phyloP scores from a whole-genome alignment of 176 grass and related monocot genomes.

The Sorghum bicolor region DNA sequence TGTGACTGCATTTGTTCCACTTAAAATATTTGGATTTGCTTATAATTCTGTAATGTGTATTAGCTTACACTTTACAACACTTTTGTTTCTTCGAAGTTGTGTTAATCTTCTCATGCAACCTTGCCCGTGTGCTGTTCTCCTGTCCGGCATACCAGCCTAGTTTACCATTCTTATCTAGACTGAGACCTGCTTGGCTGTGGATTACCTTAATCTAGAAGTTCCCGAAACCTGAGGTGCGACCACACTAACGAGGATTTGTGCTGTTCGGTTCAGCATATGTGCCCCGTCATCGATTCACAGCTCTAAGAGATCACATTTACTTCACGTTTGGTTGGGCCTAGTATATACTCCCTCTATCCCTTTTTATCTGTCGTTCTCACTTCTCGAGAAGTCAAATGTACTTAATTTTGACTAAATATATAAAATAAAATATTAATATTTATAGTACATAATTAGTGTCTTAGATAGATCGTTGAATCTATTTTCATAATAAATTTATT shows the following conservation, averaged over 20 bases:
- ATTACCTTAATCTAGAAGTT: not conserved
- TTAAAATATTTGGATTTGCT: constrained; percentile 6
- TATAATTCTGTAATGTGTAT: constrained; percentile 20
- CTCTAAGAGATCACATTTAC: too few relatives aligned
- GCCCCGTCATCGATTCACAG: not conserved
- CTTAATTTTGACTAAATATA: too few relatives aligned
- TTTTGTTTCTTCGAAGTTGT: not conserved
- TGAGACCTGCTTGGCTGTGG: not conserved
- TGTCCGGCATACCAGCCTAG: not conserved
- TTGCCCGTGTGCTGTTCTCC: not conserved
- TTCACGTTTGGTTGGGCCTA: not conserved
- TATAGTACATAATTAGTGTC: too few relatives aligned
- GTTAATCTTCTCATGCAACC: not conserved
- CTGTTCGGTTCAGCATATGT: not conserved
- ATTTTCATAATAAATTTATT: too few relatives aligned
- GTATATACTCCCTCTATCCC: not conserved
- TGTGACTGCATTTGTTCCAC: not conserved
- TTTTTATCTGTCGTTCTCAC: too few relatives aligned
- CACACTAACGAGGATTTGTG: not conserved
- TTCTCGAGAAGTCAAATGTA: too few relatives aligned
- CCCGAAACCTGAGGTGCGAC: not conserved
- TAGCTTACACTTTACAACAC: not conserved
- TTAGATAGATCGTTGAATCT: too few relatives aligned
- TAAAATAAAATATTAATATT: too few relatives aligned
- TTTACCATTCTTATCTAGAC: not conserved